Evolutionary conservation across 768 basidiomycete genomes (phyloP).

Genomic region (Lenzites betulinus): DNA sequence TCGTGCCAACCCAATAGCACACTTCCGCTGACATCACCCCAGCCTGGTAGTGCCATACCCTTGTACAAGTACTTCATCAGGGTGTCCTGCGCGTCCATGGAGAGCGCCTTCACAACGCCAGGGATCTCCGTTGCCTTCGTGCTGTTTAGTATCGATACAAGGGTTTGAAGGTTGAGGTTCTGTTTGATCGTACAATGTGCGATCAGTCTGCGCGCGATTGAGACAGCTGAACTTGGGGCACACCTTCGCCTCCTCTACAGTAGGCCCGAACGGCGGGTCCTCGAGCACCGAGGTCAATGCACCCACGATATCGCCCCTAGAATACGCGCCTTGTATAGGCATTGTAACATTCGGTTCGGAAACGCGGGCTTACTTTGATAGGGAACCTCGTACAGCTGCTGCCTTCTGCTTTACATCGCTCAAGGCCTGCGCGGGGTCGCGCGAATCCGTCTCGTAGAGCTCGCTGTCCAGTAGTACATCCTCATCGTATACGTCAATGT

Average conservation of each 20-base stretch:
- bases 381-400: slow-evolving; percentile 64
- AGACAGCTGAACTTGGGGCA: slow-evolving; percentile 15
- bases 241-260: slow-evolving; percentile 91
- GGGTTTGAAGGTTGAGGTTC: slow-evolving; percentile 76
- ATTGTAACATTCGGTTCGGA: background rate
- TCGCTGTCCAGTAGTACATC: slow-evolving; percentile 84
- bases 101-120: slow-evolving; percentile 67
- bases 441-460: slow-evolving; percentile 83
- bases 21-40: slow-evolving; percentile 64
- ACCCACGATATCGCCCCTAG: slow-evolving; percentile 74
- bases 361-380: slow-evolving; percentile 64
- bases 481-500: slow-evolving; percentile 93
- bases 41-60: slow-evolving; percentile 75
- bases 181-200: slow-evolving; percentile 32
- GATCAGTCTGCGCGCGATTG: background rate
- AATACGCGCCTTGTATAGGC: background rate
- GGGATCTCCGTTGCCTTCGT: slow-evolving; percentile 90
- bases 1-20: slow-evolving; percentile 91
- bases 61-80: slow-evolving; percentile 99
- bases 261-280: slow-evolving; percentile 85
- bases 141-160: slow-evolving; percentile 90
- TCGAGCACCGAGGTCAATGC: slow-evolving; percentile 75
- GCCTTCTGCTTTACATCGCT: slow-evolving; percentile 78
- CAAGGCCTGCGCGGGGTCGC: slow-evolving; percentile 72
- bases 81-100: slow-evolving; percentile 79